These are phyloP conservation scores for Monilinia fructigena DNA, from an alignment of 2,329 filamentous ascomycete genomes.

Conservation along the genomic window DNA sequence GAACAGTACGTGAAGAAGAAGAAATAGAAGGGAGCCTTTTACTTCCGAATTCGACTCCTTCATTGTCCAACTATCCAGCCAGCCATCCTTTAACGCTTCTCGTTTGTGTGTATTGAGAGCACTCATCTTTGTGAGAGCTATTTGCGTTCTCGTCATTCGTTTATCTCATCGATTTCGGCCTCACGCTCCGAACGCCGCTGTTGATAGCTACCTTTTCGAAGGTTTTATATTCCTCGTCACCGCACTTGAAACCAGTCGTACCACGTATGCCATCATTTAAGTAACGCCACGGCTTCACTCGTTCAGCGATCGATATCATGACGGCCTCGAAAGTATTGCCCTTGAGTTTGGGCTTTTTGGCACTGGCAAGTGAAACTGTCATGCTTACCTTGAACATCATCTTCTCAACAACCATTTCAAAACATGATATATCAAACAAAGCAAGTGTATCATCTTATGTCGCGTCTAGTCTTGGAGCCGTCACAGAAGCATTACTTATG, in stretches of 20 bases:
- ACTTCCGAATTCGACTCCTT: constrained; percentile 5
- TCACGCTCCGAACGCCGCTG: neutral
- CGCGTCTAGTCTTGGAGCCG: constrained; percentile 32
- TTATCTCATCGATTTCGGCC: constrained; percentile 3
- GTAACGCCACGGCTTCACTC: constrained; percentile 11
- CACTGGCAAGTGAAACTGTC: constrained; percentile 34
- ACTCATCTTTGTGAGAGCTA: constrained; percentile 5
- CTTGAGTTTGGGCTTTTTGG: constrained; percentile 36
- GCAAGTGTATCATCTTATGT: constrained; percentile 33
- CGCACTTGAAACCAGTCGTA: constrained; percentile 1
- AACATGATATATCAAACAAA: constrained; percentile 22
- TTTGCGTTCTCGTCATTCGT: constrained; percentile 13
- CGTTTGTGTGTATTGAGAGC: constrained; percentile 2
- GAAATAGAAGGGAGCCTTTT: constrained; percentile 10
- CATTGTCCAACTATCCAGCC: neutral
- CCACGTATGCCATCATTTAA: constrained; percentile 14
- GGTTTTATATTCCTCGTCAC: constrained; percentile 1
- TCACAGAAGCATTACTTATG: constrained; percentile 32
- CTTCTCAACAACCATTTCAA: constrained; percentile 34
- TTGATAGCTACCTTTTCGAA: neutral
- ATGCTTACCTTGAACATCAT: constrained; percentile 38
- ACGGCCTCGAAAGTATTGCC: constrained; percentile 29
- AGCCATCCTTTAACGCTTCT: neutral
- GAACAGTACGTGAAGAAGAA: constrained; percentile 15
- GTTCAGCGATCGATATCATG: constrained; percentile 29